Evolutionary conservation across 2,329 filamentous ascomycete species (phyloP), one percentile per base, ranked within the genome.

Genomic region (Furcasterigmium furcatum): DNA sequence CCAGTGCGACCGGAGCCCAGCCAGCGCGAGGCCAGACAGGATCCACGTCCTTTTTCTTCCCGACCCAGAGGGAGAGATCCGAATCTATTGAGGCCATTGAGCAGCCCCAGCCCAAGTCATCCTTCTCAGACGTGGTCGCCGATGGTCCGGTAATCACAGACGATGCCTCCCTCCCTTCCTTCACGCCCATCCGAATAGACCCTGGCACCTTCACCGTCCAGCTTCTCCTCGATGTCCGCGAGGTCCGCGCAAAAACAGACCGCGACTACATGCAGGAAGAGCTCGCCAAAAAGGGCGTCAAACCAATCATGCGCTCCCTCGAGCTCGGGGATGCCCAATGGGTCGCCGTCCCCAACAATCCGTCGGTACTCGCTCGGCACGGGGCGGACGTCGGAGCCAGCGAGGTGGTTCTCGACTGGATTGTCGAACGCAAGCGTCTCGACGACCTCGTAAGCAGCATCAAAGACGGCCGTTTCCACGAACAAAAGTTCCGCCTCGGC

Each of bases 401-500:
- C 47, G 87, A 91, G 60, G 66, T 92, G 12, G 80, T 90, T 39
- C 71, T 94, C 5, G 88, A 92, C 62, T 89, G 84, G 74, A 88
- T 94, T 38, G 78, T 91, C 2, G 88, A 94, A 65, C 77, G 88
- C 49, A 94, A 94, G 60, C 76, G 88, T 9, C 75, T 91, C 0
- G 88, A 92, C 58, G 88, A 94, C 60, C 68, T 94, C 39, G 76
- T 92, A n/a, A 71, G 77, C 42, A 91, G 86, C 50, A 89, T 94
- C 66, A 90, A 87, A 62, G 88, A 92, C 51, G 87, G 87, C 1
- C 82, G 88, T 3, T 92, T 91, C 55, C 85, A 86, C 54, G 88
- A 94, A 61, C 88, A 94, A 60, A 92, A 94, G 60, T 92, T 91
- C 59, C 84, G 88, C 1, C 73, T 92, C 10, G 77, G 79, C 45